These are phyloP conservation scores for Kluyveromyces sp. DNA, from an alignment of 1,139 yeast species.

Conservation along the genomic window DNA sequence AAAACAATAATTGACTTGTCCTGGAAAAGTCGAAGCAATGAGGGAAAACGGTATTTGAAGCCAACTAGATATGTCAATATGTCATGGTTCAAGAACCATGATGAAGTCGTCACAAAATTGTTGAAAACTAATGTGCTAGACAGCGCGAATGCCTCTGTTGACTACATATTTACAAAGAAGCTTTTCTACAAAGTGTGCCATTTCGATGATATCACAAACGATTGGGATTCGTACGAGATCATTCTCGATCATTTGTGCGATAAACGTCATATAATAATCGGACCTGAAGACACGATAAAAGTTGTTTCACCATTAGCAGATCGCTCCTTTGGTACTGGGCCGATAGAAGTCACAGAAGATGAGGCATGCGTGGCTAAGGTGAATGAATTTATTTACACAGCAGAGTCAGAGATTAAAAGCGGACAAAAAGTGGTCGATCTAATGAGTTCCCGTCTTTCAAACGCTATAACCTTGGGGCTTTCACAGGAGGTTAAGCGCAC, in stretches of 20 bases:
- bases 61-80: constrained; percentile 16
- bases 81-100: constrained; percentile 13
- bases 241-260: constrained; percentile 19
- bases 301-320: constrained; percentile 13
- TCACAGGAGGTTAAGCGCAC: constrained; percentile 17
- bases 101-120: constrained; percentile 9
- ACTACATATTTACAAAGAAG: constrained; percentile 18
- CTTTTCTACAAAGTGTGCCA: constrained; percentile 17
- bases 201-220: constrained; percentile 11
- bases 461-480: constrained; percentile 8
- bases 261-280: constrained; percentile 16
- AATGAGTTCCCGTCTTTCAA: constrained; percentile 8
- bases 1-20: constrained; percentile 19
- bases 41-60: constrained; percentile 17
- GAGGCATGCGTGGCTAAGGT: constrained; percentile 27
- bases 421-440: constrained; percentile 1
- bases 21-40: constrained; percentile 17
- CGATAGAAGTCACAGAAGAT: constrained; percentile 25
- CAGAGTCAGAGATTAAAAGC: constrained; percentile 4
- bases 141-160: constrained; percentile 19
- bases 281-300: constrained; percentile 17
- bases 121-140: constrained; percentile 15
- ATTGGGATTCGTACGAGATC: constrained; percentile 14
- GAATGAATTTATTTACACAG: constrained; percentile 1
- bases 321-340: constrained; percentile 3